Percentiles rank a stretch among this genome's conserved stretches.
phyloP scores from a whole-genome alignment of 345 rosid species.

The Atalantia buxifolia region DNA sequence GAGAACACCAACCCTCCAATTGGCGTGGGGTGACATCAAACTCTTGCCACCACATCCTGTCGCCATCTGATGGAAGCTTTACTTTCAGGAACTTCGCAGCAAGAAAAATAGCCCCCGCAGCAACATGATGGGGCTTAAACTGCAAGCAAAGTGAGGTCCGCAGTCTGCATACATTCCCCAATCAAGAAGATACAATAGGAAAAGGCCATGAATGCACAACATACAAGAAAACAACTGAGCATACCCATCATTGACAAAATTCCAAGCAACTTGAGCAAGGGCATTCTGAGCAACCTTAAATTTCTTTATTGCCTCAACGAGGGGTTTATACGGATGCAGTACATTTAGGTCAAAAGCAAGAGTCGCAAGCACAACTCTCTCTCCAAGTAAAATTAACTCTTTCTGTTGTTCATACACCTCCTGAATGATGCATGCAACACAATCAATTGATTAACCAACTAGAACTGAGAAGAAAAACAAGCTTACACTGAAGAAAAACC shows the following conservation, averaged over 20 bases:
- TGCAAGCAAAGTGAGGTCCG: constrained; percentile 47
- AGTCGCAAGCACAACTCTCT: constrained; percentile 39
- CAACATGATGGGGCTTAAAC: constrained; percentile 48
- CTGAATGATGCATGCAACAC: constrained; percentile 20
- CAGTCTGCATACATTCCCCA: constrained; percentile 35
- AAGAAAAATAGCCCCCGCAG: constrained; percentile 50
- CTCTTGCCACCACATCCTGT: constrained; percentile 50
- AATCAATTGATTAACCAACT: background rate
- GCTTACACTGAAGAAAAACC: background rate
- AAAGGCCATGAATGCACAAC: constrained; percentile 12
- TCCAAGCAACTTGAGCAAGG: constrained; percentile 47
- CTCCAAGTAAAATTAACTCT: constrained; percentile 40
- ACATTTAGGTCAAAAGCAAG: constrained; percentile 40
- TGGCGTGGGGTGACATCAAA: constrained; percentile 41
- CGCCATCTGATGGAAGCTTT: constrained; percentile 48
- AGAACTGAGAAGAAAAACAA: background rate
- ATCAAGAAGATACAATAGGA: constrained; percentile 20
- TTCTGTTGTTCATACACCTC: constrained; percentile 43
- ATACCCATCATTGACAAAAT: constrained; percentile 54
- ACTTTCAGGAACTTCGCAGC: constrained; percentile 52
- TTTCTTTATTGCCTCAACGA: constrained; percentile 46
- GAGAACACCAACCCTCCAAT: constrained; percentile 36
- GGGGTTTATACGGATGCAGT: constrained; percentile 43
- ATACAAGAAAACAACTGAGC: background rate
- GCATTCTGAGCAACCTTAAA: constrained; percentile 47